Percentiles rank a stretch among this genome's conserved stretches.
Evolutionary conservation across 345 rosid species (phyloP).

Genomic region (Syzygium jambos): DNA sequence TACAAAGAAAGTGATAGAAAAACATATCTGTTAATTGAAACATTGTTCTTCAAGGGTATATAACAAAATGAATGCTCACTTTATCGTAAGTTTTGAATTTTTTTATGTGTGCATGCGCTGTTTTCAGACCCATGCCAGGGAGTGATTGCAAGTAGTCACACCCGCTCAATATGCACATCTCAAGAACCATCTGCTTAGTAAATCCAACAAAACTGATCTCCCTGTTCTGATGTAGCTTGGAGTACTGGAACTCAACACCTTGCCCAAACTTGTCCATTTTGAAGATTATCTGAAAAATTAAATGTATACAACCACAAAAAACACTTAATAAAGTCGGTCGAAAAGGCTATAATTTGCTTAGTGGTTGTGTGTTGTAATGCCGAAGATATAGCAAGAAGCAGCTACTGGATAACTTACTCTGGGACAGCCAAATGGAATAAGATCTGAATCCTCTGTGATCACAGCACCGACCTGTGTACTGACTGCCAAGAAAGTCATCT

Average conservation of each 20-base stretch:
- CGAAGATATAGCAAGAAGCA: not conserved
- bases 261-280: constrained; percentile 98
- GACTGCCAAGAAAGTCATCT: constrained; percentile 87
- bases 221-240: constrained; percentile 58
- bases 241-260: constrained; percentile 69
- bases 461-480: constrained; percentile 80
- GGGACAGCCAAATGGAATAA: constrained; percentile 93
- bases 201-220: constrained; percentile 64
- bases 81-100: constrained; percentile 77
- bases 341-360: not conserved
- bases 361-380: not conserved
- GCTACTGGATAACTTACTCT: constrained; percentile 48
- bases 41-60: no score
- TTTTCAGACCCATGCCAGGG: constrained; percentile 91
- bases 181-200: constrained; percentile 79
- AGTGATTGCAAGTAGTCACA: constrained; percentile 93
- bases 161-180: constrained; percentile 98
- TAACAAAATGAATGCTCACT: constrained; percentile 26
- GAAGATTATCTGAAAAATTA: constrained; percentile 54
- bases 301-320: not conserved
- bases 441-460: constrained; percentile 97
- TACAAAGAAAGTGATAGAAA: not conserved
- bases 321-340: not conserved
- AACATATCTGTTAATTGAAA: no score
- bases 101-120: constrained; percentile 78